Evolutionary conservation across 2,329 filamentous ascomycete genomes (phyloP).

Genomic region (Epichloe elymi): DNA sequence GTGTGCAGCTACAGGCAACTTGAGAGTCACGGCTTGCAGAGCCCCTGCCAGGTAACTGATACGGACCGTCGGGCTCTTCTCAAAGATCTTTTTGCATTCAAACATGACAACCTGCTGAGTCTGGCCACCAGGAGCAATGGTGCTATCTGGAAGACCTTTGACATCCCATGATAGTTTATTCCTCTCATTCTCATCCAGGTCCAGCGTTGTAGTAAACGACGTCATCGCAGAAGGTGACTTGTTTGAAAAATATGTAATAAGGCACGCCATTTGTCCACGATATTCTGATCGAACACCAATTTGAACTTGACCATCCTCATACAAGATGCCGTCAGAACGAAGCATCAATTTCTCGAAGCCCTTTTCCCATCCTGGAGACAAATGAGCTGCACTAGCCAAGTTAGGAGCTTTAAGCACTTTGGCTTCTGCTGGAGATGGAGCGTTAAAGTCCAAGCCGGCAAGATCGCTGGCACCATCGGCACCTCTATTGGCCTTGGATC

Average conservation of each 20-base stretch:
- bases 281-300: conserved; percentile 89
- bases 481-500: conserved; percentile 27
- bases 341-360: conserved; percentile 79
- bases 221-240: conserved; percentile 75
- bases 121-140: conserved; percentile 60
- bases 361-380: conserved; percentile 88
- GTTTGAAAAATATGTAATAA: conserved; percentile 94
- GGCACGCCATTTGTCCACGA: conserved; percentile 82
- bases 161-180: conserved; percentile 67
- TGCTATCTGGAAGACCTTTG: conserved; percentile 78
- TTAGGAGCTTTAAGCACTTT: conserved; percentile 60
- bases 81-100: conserved; percentile 72
- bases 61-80: conserved; percentile 76
- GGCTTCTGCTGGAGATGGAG: conserved; percentile 40
- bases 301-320: conserved; percentile 90
- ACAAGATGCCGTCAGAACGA: conserved; percentile 72
- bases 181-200: conserved; percentile 58
- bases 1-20: conserved; percentile 76
- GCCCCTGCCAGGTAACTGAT: conserved; percentile 91
- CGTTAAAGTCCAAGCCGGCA: conserved; percentile 67
- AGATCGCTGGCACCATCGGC: conserved; percentile 51
- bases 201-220: conserved; percentile 88
- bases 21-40: conserved; percentile 80
- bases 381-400: conserved; percentile 78
- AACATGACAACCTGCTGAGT: conserved; percentile 93